phyloP scores from a whole-genome alignment of 1,284 basidiomycete species.

The Anthracocystis panici-leucophaei region DNA sequence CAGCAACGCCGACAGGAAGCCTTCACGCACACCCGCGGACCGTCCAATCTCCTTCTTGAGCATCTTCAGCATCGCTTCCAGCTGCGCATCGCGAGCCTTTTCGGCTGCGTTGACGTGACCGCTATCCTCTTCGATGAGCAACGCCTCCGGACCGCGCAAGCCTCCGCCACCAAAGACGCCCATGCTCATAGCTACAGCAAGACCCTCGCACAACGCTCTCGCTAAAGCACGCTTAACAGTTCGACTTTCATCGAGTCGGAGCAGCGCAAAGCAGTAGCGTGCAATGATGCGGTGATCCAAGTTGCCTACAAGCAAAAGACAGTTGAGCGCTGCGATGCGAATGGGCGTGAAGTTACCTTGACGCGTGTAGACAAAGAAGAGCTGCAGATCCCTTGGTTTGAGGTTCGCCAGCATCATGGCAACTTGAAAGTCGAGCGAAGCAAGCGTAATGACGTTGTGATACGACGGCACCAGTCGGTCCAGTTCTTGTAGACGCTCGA shows the following conservation, averaged over 20 bases:
- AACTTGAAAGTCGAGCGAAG: conserved; percentile 70
- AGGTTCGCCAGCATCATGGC: conserved; percentile 71
- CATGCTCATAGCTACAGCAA: conserved; percentile 86
- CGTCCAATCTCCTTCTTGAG: conserved; percentile 67
- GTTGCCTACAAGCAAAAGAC: conserved; percentile 85
- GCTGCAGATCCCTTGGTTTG: conserved; percentile 81
- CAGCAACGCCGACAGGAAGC: conserved; percentile 63
- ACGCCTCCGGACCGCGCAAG: conserved; percentile 45
- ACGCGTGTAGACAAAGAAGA: conserved; percentile 90
- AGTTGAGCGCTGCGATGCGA: conserved; percentile 91
- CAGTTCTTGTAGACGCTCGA: conserved; percentile 92
- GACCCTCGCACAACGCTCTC: conserved; percentile 84
- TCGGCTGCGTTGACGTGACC: conserved; percentile 46
- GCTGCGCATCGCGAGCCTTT: conserved; percentile 73
- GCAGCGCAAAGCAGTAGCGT: conserved; percentile 89
- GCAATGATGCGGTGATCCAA: conserved; percentile 76
- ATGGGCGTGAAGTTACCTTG: conserved; percentile 81
- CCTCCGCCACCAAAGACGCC: conserved; percentile 79
- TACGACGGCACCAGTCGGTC: conserved; percentile 94
- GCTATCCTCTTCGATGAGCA: conserved; percentile 55
- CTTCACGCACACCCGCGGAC: conserved; percentile 66
- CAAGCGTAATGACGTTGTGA: conserved; percentile 92
- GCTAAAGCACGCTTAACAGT: conserved; percentile 87
- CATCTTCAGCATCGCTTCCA: conserved; percentile 70
- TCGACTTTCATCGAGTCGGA: conserved; percentile 86